Percentiles rank a stretch among this genome's conserved stretches.
phyloP scores from a whole-genome alignment of 345 rosid genomes.

The Eucalyptus pauciflora region DNA sequence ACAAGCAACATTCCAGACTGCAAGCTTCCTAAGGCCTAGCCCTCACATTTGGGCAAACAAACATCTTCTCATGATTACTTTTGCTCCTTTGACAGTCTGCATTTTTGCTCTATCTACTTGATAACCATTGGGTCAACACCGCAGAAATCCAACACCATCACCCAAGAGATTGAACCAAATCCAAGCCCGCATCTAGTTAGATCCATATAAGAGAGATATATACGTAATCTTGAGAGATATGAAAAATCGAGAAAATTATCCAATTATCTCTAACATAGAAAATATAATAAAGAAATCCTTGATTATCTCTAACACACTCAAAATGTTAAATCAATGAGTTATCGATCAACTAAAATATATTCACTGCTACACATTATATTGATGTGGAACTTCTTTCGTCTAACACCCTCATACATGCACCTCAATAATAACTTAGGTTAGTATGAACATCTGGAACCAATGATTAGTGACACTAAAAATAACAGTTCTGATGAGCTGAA shows the following conservation, averaged over 20 bases:
- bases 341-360: rapidly evolving
- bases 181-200: rapidly evolving
- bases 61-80: neutral
- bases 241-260: neutral
- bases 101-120: neutral
- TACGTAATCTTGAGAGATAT: neutral
- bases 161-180: neutral
- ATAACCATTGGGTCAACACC: neutral
- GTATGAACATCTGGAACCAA: neutral
- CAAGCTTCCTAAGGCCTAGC: neutral
- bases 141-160: neutral
- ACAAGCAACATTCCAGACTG: neutral
- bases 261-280: neutral
- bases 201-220: neutral
- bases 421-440: neutral
- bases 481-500: neutral
- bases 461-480: neutral
- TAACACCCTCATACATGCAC: neutral
- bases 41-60: neutral
- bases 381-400: neutral
- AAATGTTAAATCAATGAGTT: neutral
- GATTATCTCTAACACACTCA: neutral
- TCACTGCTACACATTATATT: neutral
- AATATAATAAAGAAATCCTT: neutral
- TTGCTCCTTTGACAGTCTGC: neutral